Conservation (phyloP, 1,139 yeast species). For the Candida sanyaensis region DNA sequence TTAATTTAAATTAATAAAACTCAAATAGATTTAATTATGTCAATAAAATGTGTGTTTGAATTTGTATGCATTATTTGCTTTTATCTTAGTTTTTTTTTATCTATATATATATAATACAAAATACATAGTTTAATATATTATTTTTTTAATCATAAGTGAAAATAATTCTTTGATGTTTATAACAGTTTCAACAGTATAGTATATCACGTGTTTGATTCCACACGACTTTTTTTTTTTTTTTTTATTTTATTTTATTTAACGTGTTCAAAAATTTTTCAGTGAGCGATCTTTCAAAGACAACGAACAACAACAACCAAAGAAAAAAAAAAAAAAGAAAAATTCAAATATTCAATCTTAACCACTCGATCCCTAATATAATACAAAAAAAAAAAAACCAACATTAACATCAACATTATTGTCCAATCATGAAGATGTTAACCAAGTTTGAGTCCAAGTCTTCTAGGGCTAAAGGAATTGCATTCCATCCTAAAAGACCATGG, state of each 20-base stretch:
- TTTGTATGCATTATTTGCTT: neutral
- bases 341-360: neutral
- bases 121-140: no score
- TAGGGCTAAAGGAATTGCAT: slow-evolving; percentile 97
- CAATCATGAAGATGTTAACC: slow-evolving; percentile 91
- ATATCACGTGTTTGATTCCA: neutral
- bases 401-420: neutral
- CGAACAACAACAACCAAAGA: neutral
- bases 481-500: slow-evolving; percentile 98
- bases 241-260: neutral
- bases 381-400: neutral
- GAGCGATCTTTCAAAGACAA: neutral
- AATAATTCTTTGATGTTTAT: no score
- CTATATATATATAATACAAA: no score
- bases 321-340: neutral
- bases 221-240: neutral
- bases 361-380: no score
- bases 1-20: slow-evolving; percentile 13
- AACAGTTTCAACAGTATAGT: neutral
- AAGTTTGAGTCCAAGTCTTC: slow-evolving; percentile 99
- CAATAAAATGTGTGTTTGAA: no score
- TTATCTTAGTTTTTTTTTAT: neutral
- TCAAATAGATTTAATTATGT: no score
- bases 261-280: slow-evolving; percentile 5
- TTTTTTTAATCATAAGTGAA: no score